phyloP scores from a whole-genome alignment of 306 rosid genomes.

The Citrullus mucosospermus region DNA sequence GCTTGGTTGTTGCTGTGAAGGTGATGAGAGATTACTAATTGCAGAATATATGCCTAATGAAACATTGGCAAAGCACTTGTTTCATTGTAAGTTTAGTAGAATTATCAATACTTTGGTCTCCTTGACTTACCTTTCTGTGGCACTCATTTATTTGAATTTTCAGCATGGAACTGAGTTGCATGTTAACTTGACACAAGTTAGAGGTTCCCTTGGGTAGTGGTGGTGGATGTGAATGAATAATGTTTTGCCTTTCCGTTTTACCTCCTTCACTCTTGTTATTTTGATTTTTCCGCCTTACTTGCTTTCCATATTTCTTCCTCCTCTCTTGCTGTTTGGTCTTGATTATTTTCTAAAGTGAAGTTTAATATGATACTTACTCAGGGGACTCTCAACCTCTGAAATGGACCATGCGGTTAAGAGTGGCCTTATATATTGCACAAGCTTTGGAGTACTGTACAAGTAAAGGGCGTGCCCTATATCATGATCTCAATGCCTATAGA shows the following conservation, averaged over 20 bases:
- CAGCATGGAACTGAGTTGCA: background rate
- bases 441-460: slow-evolving; percentile 91
- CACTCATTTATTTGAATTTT: background rate
- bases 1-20: slow-evolving; percentile 88
- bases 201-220: background rate
- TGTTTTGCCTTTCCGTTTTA: background rate
- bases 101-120: background rate
- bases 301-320: background rate
- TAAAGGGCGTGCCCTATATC: slow-evolving; percentile 85
- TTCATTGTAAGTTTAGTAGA: slow-evolving; percentile 60
- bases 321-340: background rate
- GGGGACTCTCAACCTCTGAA: slow-evolving; percentile 98
- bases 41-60: slow-evolving; percentile 86
- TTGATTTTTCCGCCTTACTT: background rate
- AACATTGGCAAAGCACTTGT: slow-evolving; percentile 89
- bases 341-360: background rate
- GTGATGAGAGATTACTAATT: slow-evolving; percentile 87
- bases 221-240: background rate
- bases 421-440: slow-evolving; percentile 82
- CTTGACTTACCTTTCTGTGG: background rate
- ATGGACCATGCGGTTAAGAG: slow-evolving; percentile 93
- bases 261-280: background rate
- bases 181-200: background rate
- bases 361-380: slow-evolving; percentile 23
- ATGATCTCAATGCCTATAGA: slow-evolving; percentile 93